Evolutionary conservation across 2,329 filamentous ascomycete species (phyloP).

Genomic region (Trichoderma sp.): DNA sequence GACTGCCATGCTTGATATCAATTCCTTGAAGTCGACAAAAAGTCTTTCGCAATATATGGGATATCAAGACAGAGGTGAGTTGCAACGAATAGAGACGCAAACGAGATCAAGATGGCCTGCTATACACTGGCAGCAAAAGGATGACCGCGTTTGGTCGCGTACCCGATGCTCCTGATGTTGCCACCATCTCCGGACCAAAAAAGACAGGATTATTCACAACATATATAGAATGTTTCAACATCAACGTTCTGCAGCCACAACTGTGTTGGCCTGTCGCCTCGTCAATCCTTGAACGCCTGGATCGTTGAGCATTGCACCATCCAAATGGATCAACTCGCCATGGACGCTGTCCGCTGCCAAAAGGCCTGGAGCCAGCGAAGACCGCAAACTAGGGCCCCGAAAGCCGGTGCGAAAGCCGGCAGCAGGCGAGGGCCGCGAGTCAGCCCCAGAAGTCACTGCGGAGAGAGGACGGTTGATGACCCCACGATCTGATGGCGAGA

Average conservation of each 20-base stretch:
- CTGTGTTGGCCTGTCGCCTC: not conserved
- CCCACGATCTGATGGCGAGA: constrained; percentile 1
- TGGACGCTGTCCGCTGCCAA: constrained; percentile 20
- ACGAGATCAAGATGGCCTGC: not conserved
- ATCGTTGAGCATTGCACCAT: constrained; percentile 20
- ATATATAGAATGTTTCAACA: constrained; percentile 20
- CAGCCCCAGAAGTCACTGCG: not conserved
- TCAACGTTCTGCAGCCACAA: not conserved
- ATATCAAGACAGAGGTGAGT: not conserved
- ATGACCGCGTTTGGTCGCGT: constrained; percentile 14
- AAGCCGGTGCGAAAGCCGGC: constrained; percentile 17
- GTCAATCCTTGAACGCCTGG: constrained; percentile 15
- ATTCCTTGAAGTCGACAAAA: not conserved
- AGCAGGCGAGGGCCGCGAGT: constrained; percentile 7
- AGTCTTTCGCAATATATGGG: not conserved
- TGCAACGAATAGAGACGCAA: not conserved
- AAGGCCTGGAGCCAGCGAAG: constrained; percentile 3
- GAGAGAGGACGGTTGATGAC: not conserved
- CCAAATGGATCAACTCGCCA: constrained; percentile 21
- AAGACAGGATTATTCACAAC: constrained; percentile 21
- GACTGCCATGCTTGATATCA: not conserved
- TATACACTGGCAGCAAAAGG: not conserved
- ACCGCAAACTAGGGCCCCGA: constrained; percentile 1
- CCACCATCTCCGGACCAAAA: constrained; percentile 3
- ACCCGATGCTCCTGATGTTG: not conserved